Evolutionary conservation across 352 stramenopile genomes (phyloP), one percentile per base, ranked within the genome.

Genomic region (Phytophthora sp.): DNA sequence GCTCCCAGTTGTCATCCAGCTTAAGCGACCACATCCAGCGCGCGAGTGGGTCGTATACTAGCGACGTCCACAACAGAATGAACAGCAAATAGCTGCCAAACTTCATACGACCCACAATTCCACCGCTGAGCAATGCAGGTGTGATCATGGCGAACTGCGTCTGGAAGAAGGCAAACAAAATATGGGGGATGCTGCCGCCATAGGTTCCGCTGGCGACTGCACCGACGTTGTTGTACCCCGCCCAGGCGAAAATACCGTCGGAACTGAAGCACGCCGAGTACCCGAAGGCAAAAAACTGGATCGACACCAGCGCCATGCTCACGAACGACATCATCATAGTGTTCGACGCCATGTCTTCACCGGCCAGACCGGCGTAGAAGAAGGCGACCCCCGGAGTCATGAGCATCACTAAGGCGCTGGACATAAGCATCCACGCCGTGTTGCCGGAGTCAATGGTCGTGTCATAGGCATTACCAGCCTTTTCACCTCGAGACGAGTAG

Each of bases 241-340:
- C 66, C 76, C 81, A 92, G 39, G 74, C 69, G 52, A 90, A 93
- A 54, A 93, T 68, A 0, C 76, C 79, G 52, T 90, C 73, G 42
- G 76, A 82, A 26, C 74, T 60, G 51, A 95, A 95, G 46, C 72
- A 80, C 3, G 87, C 73, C 61, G 80, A 91, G 75, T 92, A 95
- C 4, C 87, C 87, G 44, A 93, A 87, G 27, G 79, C 71, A 55
- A 83, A 90, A 73, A 92, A 95, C 74, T 94, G 85, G 57, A 94
- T 85, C 20, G 86, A 91, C 49, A 94, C 79, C 23, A 94, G 52
- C 11, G 83, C 85, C 73, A 93, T 92, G 45, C 71, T 84, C 42
- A 85, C 66, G 57, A 92, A 93, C 16, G 79, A 91, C 80, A 91
- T 90, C 69, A 93, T 88, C 57, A 94, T 89, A n/a, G 83, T 93